Base-by-base conservation (phyloP, 2,329 filamentous ascomycete species). In the Decorospora gaudefroyi region DNA sequence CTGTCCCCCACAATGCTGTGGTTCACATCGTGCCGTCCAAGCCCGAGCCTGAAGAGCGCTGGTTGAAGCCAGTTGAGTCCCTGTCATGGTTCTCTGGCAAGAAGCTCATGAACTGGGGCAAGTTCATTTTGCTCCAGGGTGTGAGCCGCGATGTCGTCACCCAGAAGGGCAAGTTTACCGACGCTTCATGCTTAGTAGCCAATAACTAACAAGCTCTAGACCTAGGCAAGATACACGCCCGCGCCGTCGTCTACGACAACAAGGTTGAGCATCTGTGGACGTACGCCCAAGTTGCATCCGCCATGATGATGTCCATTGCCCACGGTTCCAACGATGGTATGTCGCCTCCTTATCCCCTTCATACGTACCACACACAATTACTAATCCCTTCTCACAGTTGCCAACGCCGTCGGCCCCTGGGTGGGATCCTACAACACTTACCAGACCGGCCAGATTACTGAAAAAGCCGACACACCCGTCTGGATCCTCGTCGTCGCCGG, bases 241-340 rank as follows among this genome's bases (percentile, higher is more conserved):
- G 67, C 9, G 74, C 75, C 8, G 60, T 70, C 21, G 61, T 64
- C 6, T 77, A 76, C 53, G 75, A 77, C 53, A 73, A 72, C 46
- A 65, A 70, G 1, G 73, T 76, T 13, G 76, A 78, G 58, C 74
- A 78, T 59, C 63, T 75, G 38, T 77, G 71, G 69, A 75, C 74
- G 0, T 78, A 67, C 38, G 61, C 63, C 29, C 66, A 69, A 42
- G 62, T 69, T 35, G 51, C 71, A 32, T 66, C 84, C 26, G 85
- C 85, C 46, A 85, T 83, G 73, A 87, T 85, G 46, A 85, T 85
- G 21, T 87, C 84, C 1, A 88, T 88, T 61, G 84, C 85, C 1
- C 85, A 87, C 69, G 84, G 84, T 17, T 82, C 82, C 53, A 87
- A 86, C 65, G 84, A 86, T 52, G 43, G 43, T 46, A 28, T 31